These are phyloP conservation scores for Chromera velia DNA, from an alignment of 73 alveolate genomes.

Conservation along the genomic window DNA sequence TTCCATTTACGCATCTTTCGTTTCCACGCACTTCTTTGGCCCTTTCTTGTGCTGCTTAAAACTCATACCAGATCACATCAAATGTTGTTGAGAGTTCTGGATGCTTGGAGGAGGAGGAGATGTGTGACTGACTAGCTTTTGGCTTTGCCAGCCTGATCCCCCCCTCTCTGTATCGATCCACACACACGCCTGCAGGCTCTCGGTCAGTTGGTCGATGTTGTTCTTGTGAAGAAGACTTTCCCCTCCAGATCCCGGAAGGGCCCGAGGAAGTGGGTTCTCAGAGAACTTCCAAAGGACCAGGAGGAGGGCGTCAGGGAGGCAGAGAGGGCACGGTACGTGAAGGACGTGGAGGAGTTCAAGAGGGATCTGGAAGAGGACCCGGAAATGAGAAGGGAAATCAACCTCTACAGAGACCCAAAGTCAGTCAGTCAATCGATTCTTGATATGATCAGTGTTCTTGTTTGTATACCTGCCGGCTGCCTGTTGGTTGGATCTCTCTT, in stretches of 20 bases:
- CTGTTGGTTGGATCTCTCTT: too few relatives aligned
- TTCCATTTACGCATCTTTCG: too few relatives aligned
- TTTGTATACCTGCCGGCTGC: neutral
- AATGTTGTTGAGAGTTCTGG: neutral
- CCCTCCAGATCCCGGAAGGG: constrained; percentile 40
- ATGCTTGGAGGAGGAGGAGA: neutral
- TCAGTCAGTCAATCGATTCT: neutral
- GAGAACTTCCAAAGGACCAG: constrained; percentile 12
- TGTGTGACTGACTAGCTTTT: neutral
- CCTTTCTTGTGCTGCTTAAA: too few relatives aligned
- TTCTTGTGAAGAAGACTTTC: constrained; percentile 67
- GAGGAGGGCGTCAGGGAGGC: constrained; percentile 47
- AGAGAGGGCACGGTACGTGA: constrained; percentile 29
- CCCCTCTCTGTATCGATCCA: neutral
- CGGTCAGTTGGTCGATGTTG: constrained; percentile 61
- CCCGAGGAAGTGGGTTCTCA: constrained; percentile 4
- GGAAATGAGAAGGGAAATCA: constrained; percentile 67
- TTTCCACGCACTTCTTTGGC: too few relatives aligned
- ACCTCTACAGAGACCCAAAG: constrained; percentile 56
- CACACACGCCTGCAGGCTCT: constrained; percentile 23
- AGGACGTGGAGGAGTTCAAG: constrained; percentile 77
- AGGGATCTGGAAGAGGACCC: constrained; percentile 79
- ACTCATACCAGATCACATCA: too few relatives aligned
- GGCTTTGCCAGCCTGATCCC: neutral
- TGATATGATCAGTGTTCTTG: neutral